Base-by-base conservation (phyloP, 2,329 filamentous ascomycete genomes). In the Trichoderma sp. region DNA sequence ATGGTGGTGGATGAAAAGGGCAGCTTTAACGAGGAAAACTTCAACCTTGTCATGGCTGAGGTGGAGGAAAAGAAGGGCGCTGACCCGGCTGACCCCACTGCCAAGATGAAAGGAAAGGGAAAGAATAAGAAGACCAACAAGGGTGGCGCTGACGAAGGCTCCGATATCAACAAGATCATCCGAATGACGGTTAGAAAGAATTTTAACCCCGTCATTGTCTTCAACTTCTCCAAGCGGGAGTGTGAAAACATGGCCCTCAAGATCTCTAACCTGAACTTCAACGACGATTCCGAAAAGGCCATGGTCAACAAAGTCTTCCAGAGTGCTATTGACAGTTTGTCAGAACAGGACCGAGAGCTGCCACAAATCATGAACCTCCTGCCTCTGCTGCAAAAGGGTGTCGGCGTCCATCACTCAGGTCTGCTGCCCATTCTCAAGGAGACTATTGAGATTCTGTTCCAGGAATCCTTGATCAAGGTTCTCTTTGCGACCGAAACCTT, bases 121-220 rank as follows among this genome's bases (percentile, higher is more conserved):
- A 97, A 95, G 80, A 91, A 97, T 79, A 98, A 97, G 85, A 95
- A 92, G 82, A 90, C 90, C 4, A 94, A 95, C 82, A 98, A 97
- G 82, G 94, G 94, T 64, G 93, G 93, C n/a, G 88, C 88, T 55
- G 88, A 92, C 73, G 89, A 87, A 32, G 91, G 90, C 23, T 88
- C 89, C 1, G 96, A 99, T 82, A 97, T 99, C 73, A 94, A 94
- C 85, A 98, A 98, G 86, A 97, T 99, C 77, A 93, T 99, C 75
- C 93, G 93, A 82, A 99, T 99, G 96, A 97, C 98, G 76, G 97
- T 99, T 91, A 88, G 93, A 83, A 97, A 95, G 84, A 96, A 93
- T 79, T 97, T 96, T 83, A 98, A 99, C 78, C 96, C 96, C 0
- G 96, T 98, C 77, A 99, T 99, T 79, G 94, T 99, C 50, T 99